Percentiles rank a stretch among this genome's conserved stretches.
These are phyloP conservation scores for Lepiota venenata DNA, from an alignment of 768 basidiomycete genomes.

Conservation along the genomic window DNA sequence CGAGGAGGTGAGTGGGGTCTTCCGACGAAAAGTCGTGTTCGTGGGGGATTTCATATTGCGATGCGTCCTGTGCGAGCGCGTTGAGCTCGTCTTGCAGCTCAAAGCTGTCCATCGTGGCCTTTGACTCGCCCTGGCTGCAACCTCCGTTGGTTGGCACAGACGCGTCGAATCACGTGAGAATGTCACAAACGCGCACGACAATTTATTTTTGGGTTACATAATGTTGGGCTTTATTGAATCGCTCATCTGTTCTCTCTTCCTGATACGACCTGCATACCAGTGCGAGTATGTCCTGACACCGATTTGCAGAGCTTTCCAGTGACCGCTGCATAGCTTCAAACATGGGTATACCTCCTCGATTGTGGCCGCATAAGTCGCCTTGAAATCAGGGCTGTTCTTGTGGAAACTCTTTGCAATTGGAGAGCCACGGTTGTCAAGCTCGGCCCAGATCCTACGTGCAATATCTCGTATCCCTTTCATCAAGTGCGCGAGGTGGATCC, in stretches of 20 bases:
- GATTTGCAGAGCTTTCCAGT: background rate
- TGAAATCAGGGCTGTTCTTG: background rate
- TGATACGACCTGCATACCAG: background rate
- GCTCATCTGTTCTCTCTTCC: too few species aligned
- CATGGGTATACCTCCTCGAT: slow-evolving; percentile 2
- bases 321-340: background rate
- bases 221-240: too few species aligned
- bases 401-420: background rate
- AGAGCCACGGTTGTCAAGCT: background rate
- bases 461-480: background rate
- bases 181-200: background rate
- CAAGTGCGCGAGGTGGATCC: background rate
- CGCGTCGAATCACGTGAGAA: slow-evolving; percentile 1
- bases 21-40: slow-evolving; percentile 63
- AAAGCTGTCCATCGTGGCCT: slow-evolving; percentile 43
- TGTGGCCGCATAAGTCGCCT: background rate
- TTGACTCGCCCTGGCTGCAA: background rate
- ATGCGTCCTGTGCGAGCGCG: slow-evolving; percentile 49
- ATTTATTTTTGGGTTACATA: background rate
- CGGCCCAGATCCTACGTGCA: background rate
- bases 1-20: slow-evolving; percentile 52
- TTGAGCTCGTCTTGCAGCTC: slow-evolving; percentile 80
- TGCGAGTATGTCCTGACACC: background rate
- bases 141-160: background rate
- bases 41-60: slow-evolving; percentile 61